Percentiles rank a stretch among this genome's conserved stretches.
Evolutionary conservation across 2,329 filamentous ascomycete species (phyloP).

Genomic region (Nectriaceae sp.): DNA sequence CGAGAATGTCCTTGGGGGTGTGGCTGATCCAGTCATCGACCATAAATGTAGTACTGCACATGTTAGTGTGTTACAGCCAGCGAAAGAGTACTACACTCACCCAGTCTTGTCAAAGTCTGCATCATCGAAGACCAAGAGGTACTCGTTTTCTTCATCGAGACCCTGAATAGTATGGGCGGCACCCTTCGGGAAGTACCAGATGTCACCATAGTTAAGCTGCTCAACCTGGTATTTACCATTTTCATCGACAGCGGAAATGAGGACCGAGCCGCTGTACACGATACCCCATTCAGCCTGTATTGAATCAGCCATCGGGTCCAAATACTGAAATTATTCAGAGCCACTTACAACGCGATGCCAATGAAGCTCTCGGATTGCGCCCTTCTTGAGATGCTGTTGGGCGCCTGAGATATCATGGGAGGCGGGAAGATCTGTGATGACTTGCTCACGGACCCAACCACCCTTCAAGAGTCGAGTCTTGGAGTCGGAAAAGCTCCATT

Average conservation of each 20-base stretch:
- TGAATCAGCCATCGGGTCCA: background rate
- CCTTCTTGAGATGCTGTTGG: slow-evolving; percentile 68
- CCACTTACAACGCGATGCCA: slow-evolving; percentile 66
- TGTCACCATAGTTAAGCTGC: slow-evolving; percentile 60
- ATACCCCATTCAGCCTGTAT: slow-evolving; percentile 66
- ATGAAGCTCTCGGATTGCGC: slow-evolving; percentile 65
- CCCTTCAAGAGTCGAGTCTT: slow-evolving; percentile 63
- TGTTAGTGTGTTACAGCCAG: slow-evolving; percentile 1
- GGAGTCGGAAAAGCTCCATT: slow-evolving; percentile 70
- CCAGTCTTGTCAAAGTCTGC: slow-evolving; percentile 65
- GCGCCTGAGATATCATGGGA: slow-evolving; percentile 68
- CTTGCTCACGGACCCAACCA: slow-evolving; percentile 68
- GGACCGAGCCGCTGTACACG: slow-evolving; percentile 58
- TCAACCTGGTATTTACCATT: slow-evolving; percentile 57
- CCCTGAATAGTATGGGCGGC: slow-evolving; percentile 65
- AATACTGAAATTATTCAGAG: accelerated
- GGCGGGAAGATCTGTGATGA: slow-evolving; percentile 65
- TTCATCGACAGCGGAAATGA: slow-evolving; percentile 64
- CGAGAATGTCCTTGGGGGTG: slow-evolving; percentile 62
- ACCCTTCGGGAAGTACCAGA: slow-evolving; percentile 71
- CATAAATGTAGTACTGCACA: slow-evolving; percentile 66
- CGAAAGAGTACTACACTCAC: slow-evolving; percentile 33
- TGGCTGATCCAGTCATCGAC: slow-evolving; percentile 71
- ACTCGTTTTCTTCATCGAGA: slow-evolving; percentile 67
- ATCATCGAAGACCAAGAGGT: slow-evolving; percentile 66